Evolutionary conservation across 768 basidiomycete species (phyloP).

Genomic region (Boletus pseudo-olivaceus): DNA sequence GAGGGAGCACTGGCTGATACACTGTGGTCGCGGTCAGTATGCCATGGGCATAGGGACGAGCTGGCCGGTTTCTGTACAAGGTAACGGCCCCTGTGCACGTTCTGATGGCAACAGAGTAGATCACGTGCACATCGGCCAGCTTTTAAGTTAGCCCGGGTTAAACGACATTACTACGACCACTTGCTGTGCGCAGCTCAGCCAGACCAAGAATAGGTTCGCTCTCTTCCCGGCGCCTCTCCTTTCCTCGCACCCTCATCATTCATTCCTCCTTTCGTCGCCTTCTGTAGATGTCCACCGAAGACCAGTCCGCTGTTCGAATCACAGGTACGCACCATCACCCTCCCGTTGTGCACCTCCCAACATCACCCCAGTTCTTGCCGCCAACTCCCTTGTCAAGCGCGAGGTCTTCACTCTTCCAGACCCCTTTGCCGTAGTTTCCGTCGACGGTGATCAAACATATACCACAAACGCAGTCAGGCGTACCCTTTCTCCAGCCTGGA

Average conservation of each 20-base stretch:
- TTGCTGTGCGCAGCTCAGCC: not conserved
- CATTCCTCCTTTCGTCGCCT: not conserved
- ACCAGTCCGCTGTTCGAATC: conserved; percentile 19
- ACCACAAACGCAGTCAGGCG: conserved; percentile 72
- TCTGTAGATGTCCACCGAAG: conserved; percentile 22
- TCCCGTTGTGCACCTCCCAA: not conserved
- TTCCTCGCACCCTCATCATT: not conserved
- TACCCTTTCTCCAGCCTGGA: conserved; percentile 74
- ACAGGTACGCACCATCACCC: conserved; percentile 15
- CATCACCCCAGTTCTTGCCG: conserved; percentile 62
- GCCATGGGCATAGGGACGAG: not conserved
- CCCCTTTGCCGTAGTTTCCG: conserved; percentile 84
- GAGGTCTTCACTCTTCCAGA: conserved; percentile 81
- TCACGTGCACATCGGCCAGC: not conserved
- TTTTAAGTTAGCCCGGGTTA: no score
- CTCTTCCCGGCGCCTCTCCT: not conserved
- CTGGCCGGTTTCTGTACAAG: not conserved
- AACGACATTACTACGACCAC: no score
- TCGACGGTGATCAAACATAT: conserved; percentile 80
- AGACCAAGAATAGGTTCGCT: not conserved
- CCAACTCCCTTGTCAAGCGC: conserved; percentile 69
- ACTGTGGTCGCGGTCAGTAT: not conserved
- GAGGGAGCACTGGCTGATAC: not conserved
- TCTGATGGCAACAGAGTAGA: not conserved
- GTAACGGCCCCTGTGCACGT: not conserved